Base-by-base conservation (phyloP, 75 land plant species). In the Pinus tabuliformis region DNA sequence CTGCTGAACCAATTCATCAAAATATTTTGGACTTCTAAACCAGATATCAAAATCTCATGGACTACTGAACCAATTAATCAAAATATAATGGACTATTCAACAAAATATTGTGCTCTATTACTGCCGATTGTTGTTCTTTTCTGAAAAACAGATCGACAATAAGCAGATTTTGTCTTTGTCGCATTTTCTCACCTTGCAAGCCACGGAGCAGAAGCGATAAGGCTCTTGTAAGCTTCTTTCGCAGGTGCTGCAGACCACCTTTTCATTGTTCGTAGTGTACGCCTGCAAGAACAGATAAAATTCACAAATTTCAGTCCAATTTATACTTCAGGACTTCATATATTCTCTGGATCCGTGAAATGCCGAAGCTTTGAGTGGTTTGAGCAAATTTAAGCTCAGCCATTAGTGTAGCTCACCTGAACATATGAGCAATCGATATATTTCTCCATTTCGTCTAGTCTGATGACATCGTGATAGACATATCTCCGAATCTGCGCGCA, bases 381-480 rank as follows among this genome's bases (percentile, higher is more conserved):
- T 6, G 5, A 26, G 21, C 20, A 3, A 26, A 60, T 60, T 26
- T 22, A 64, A 26, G 7, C 15, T 64, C 14, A 16, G 2, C 28
- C 15, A 16, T 6, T n/a, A n/a, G n/a, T 61, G 24, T n/a, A 6
- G 13, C 66, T 64, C 28, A 64, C 28, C 36, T 64, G 66, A 21
- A 64, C 22, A 13, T 64, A 26, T 13, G 22, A 64, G 28, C 22
- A 64, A 18, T 64, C 66, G 15, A 22, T 21, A 3, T 11, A 21
- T 58, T 90, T 92, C 79, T 82, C 75, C 76, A 85, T 81, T 60
- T 92, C 92, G 0, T 83, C 86, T 61, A 85, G 57, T 49, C 90
- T 62, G 12, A 92, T 77, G 22, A 92, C 94, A 76, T 90, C 90
- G 39, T 88, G 90, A 54, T 92, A 92, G 17, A 92, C 88, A 73